These are phyloP conservation scores for Trypanosoma brucei DNA, from an alignment of 208 protist genomes.

Conservation along the genomic window DNA sequence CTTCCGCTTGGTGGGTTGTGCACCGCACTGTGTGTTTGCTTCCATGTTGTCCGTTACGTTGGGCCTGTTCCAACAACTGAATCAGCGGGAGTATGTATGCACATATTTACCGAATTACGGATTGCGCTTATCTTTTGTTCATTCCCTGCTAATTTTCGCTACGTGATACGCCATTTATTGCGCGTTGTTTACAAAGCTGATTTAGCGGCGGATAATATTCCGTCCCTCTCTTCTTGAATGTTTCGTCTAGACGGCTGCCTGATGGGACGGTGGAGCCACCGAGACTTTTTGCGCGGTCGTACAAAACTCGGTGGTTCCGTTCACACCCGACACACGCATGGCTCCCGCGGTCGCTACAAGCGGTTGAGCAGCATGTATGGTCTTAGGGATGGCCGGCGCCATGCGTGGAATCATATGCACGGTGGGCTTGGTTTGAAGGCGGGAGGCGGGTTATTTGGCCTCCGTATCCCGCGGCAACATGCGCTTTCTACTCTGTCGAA, in stretches of 20 bases:
- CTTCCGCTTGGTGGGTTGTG: too few relatives aligned
- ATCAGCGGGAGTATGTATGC: too few relatives aligned
- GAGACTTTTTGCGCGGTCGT: constrained; percentile 73
- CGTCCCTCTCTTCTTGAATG: constrained; percentile 3
- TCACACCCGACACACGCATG: constrained; percentile 84
- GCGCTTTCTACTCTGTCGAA: constrained; percentile 62
- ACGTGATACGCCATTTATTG: too few relatives aligned
- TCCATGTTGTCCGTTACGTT: too few relatives aligned
- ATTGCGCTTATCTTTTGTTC: too few relatives aligned
- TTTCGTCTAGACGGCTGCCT: not conserved
- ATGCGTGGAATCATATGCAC: constrained; percentile 68
- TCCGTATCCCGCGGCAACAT: constrained; percentile 79
- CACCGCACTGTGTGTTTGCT: too few relatives aligned
- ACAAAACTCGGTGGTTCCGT: constrained; percentile 72
- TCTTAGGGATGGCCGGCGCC: constrained; percentile 73
- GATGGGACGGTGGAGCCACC: constrained; percentile 68
- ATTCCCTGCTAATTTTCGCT: too few relatives aligned
- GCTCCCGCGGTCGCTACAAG: constrained; percentile 73
- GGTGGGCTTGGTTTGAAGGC: constrained; percentile 83
- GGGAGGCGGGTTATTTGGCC: constrained; percentile 82
- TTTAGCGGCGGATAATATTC: not conserved
- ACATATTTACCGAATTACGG: too few relatives aligned
- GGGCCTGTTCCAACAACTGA: too few relatives aligned
- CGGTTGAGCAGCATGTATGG: constrained; percentile 54
- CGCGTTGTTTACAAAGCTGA: too few relatives aligned